Evolutionary conservation across 305 asterid genomes (phyloP).

Genomic region (Rubia occidens): DNA sequence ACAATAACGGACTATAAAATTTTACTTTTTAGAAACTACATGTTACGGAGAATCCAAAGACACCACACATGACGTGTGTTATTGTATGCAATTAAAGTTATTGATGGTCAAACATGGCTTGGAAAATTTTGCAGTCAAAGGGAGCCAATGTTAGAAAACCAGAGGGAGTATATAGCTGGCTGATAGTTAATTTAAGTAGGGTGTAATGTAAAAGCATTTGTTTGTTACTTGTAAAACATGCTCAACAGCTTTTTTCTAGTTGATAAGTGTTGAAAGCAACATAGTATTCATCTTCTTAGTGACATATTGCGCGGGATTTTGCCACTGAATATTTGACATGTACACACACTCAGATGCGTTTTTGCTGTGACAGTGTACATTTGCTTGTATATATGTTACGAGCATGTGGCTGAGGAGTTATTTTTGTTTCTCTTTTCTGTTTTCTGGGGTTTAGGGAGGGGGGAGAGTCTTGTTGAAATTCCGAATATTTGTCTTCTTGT

Average conservation of each 20-base stretch:
- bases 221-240: background rate
- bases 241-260: slow-evolving; percentile 1
- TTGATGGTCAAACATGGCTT: too few species aligned
- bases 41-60: too few species aligned
- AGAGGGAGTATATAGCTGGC: background rate
- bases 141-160: too few species aligned
- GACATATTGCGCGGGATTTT: background rate
- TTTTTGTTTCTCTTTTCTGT: background rate
- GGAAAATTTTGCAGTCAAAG: too few species aligned
- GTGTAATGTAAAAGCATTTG: background rate
- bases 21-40: too few species aligned
- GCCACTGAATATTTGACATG: background rate
- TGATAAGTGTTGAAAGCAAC: slow-evolving; percentile 1
- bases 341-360: background rate
- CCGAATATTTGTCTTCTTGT: background rate
- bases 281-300: background rate
- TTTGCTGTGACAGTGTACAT: background rate
- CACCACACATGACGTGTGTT: too few species aligned
- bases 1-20: too few species aligned
- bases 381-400: background rate
- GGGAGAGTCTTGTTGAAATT: background rate
- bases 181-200: background rate
- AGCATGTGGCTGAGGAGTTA: background rate
- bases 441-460: background rate
- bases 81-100: too few species aligned